Percentiles rank a stretch among this genome's conserved stretches.
Evolutionary conservation across 768 basidiomycete genomes (phyloP).

Genomic region (Russula olivacea): DNA sequence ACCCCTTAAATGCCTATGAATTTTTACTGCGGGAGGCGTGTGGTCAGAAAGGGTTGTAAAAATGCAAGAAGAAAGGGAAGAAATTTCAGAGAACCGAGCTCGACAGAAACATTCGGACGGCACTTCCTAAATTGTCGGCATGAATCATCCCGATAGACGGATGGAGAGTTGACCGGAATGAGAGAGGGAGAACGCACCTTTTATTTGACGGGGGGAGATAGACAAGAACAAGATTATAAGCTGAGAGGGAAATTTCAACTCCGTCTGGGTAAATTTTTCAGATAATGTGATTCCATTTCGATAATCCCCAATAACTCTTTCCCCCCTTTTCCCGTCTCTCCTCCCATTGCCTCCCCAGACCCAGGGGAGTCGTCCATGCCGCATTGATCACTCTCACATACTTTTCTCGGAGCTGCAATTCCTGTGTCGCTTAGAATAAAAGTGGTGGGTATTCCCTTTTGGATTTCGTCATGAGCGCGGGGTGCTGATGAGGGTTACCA

Average conservation of each 20-base stretch:
- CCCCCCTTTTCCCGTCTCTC: constrained; percentile 12
- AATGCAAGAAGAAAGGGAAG: neutral
- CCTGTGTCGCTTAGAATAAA: neutral
- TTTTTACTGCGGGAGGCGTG: neutral
- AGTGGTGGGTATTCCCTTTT: constrained; percentile 14
- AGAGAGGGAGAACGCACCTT: neutral
- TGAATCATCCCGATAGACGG: constrained; percentile 13
- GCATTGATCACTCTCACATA: neutral
- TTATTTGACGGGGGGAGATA: neutral
- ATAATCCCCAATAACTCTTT: constrained; percentile 10
- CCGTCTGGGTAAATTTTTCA: constrained; percentile 20
- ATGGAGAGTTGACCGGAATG: neutral
- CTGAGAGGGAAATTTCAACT: constrained; percentile 21
- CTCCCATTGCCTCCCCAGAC: neutral
- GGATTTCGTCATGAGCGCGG: neutral
- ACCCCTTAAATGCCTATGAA: constrained; percentile 3
- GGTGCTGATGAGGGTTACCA: constrained; percentile 15
- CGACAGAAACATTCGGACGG: constrained; percentile 25
- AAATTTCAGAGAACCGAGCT: constrained; percentile 25
- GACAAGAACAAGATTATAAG: constrained; percentile 14
- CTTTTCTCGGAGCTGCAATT: neutral
- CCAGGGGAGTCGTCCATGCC: constrained; percentile 7
- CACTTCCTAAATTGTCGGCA: constrained; percentile 27
- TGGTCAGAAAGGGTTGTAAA: constrained; percentile 6
- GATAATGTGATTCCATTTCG: constrained; percentile 16